A percentile compares a stretch with the other conserved stretches of the same genome.
phyloP scores from a whole-genome alignment of 2,329 filamentous ascomycete species.

The Ceratocystis lukuohia region DNA sequence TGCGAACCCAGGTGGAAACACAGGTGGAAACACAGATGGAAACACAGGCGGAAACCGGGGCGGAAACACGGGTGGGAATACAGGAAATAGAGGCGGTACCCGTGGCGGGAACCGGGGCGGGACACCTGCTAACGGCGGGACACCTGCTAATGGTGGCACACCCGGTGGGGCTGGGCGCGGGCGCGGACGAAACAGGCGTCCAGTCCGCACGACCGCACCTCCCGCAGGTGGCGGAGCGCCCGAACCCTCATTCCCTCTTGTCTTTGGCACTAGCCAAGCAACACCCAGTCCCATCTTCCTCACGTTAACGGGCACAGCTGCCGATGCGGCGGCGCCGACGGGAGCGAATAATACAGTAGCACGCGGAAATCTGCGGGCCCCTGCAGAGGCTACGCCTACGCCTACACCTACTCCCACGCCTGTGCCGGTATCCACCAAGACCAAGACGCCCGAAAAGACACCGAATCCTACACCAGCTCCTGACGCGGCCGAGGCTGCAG shows the following conservation, averaged over 20 bases:
- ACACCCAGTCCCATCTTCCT: constrained; percentile 17
- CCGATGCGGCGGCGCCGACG: neutral
- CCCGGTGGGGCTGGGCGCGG: neutral
- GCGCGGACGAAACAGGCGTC: constrained; percentile 4
- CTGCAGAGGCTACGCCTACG: neutral
- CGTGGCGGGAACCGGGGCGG: neutral
- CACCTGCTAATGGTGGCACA: neutral
- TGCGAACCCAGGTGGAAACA: neutral
- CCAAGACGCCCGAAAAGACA: neutral
- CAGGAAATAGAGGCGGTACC: neutral
- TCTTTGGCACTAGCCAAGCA: constrained; percentile 5
- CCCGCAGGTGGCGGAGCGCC: constrained; percentile 1
- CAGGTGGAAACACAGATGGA: neutral
- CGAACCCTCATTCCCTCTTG: neutral
- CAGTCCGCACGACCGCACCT: constrained; percentile 7
- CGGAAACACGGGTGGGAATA: neutral
- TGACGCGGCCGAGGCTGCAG: neutral
- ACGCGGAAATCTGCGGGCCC: neutral
- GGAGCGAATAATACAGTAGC: neutral
- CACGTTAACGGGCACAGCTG: neutral
- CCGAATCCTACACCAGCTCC: neutral
- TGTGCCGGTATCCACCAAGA: neutral
- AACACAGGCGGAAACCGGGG: neutral
- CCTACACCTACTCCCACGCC: neutral
- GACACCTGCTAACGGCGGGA: neutral